Evolutionary conservation across 257 asterid genomes (phyloP).

Genomic region (Solanum rostratum): DNA sequence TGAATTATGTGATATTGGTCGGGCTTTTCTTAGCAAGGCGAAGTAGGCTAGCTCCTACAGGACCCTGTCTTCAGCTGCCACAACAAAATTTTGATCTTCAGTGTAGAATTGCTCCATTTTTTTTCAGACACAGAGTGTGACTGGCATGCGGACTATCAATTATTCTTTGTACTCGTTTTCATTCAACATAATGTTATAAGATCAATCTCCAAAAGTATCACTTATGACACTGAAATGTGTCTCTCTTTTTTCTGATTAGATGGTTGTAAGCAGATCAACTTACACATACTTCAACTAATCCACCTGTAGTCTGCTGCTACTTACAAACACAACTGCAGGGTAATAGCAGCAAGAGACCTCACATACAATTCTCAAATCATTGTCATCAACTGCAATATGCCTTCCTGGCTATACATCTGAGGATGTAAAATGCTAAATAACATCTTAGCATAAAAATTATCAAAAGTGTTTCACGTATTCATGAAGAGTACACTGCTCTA

Average conservation of each 20-base stretch:
- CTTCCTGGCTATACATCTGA: neutral
- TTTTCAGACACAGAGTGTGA: neutral
- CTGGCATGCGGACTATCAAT: neutral
- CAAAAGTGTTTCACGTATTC: neutral
- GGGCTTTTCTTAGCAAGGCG: neutral
- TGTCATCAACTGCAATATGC: neutral
- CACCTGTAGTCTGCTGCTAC: neutral
- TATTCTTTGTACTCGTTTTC: neutral
- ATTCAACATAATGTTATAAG: neutral
- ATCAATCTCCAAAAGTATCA: neutral
- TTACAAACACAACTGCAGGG: neutral
- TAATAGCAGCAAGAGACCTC: neutral
- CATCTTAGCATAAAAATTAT: neutral
- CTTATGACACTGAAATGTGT: neutral
- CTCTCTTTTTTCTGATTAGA: neutral
- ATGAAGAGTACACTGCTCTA: neutral
- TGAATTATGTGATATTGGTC: neutral
- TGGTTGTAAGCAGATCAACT: neutral
- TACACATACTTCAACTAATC: neutral
- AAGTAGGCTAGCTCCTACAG: neutral
- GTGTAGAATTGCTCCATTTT: neutral
- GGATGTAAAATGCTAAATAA: neutral
- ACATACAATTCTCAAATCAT: neutral
- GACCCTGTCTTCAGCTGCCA: neutral
- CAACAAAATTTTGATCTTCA: neutral